phyloP scores from a whole-genome alignment of 257 asterid genomes.

The Fraxinus anomala region DNA sequence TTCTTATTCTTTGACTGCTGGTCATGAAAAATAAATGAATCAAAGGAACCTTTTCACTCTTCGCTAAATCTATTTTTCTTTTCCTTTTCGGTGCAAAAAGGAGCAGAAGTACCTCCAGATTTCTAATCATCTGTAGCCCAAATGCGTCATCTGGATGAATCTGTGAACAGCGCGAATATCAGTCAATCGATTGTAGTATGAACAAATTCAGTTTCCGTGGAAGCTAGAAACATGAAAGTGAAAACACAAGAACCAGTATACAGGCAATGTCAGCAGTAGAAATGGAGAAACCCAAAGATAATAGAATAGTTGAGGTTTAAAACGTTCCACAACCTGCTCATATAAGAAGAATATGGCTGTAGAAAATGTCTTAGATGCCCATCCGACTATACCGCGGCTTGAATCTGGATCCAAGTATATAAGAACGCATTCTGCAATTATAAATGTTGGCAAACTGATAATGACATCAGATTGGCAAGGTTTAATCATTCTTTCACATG shows the following conservation, averaged over 20 bases:
- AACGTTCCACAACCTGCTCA: constrained; percentile 75
- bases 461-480: constrained; percentile 57
- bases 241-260: not conserved
- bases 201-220: constrained; percentile 15
- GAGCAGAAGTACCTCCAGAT: constrained; percentile 75
- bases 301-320: constrained; percentile 17
- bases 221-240: not conserved
- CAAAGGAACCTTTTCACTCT: not conserved
- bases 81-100: not conserved
- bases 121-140: constrained; percentile 96
- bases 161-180: constrained; percentile 40
- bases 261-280: not conserved
- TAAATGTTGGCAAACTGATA: constrained; percentile 98
- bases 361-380: constrained; percentile 91
- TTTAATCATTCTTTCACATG: constrained; percentile 15
- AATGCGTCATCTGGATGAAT: constrained; percentile 94
- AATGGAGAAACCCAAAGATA: constrained; percentile 18
- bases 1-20: not conserved
- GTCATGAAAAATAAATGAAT: not conserved
- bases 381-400: constrained; percentile 70
- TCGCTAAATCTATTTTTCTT: not conserved
- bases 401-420: constrained; percentile 95
- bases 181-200: constrained; percentile 14
- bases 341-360: constrained; percentile 87
- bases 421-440: constrained; percentile 97